Conservation (phyloP, 768 basidiomycete genomes). For the Mycena galopus region DNA sequence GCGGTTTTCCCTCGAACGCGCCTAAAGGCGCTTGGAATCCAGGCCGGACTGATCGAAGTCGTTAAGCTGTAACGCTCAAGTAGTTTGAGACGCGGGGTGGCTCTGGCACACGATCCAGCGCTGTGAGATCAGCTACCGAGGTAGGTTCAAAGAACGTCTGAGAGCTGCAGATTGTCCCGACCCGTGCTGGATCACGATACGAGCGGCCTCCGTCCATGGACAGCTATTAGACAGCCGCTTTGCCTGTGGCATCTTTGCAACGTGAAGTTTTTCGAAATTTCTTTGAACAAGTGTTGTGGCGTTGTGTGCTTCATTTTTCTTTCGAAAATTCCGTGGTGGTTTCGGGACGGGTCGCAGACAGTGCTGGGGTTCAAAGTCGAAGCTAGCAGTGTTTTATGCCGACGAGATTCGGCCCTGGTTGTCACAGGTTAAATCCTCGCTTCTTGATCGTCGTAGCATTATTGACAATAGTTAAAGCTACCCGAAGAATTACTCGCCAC, state of each 20-base stretch:
- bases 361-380: slow-evolving; percentile 2
- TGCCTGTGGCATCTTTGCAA: slow-evolving; percentile 1
- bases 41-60: slow-evolving; percentile 33
- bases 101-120: not conserved
- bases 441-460: slow-evolving; percentile 16
- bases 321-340: not conserved
- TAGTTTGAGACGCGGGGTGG: slow-evolving; percentile 28
- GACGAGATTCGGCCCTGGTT: slow-evolving; percentile 25
- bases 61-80: slow-evolving; percentile 23
- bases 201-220: slow-evolving; percentile 36
- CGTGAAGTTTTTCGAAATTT: not conserved
- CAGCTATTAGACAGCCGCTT: slow-evolving; percentile 26
- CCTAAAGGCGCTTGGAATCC: slow-evolving; percentile 10
- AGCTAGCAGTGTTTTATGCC: not conserved
- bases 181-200: slow-evolving; percentile 40
- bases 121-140: slow-evolving; percentile 24
- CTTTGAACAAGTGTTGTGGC: not conserved
- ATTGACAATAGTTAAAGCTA: slow-evolving; percentile 16
- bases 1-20: slow-evolving; percentile 24
- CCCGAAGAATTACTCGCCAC: slow-evolving; percentile 21
- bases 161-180: slow-evolving; percentile 16
- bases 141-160: slow-evolving; percentile 2
- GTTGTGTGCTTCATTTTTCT: not conserved
- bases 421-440: slow-evolving; percentile 21
- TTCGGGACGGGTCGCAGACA: not conserved